phyloP scores from a whole-genome alignment of 1,284 basidiomycete species.

The Sphaerobolus stellatus region DNA sequence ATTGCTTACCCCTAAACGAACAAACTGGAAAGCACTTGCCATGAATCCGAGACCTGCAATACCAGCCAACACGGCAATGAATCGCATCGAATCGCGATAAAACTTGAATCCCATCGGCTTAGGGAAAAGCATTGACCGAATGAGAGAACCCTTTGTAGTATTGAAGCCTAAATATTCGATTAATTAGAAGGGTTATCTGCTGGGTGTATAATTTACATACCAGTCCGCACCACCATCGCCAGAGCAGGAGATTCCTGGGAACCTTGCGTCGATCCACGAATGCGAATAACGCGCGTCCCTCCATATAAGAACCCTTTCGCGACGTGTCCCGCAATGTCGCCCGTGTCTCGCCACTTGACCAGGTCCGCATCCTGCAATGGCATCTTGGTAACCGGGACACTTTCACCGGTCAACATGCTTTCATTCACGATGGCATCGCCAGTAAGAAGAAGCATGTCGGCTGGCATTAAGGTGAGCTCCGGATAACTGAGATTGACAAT shows the following conservation, averaged over 20 bases:
- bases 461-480: slow-evolving; percentile 77
- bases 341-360: slow-evolving; percentile 64
- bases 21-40: slow-evolving; percentile 87
- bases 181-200: background rate
- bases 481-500: slow-evolving; percentile 85
- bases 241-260: slow-evolving; percentile 66
- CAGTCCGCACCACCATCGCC: slow-evolving; percentile 90
- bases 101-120: slow-evolving; percentile 98
- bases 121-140: slow-evolving; percentile 98
- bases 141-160: slow-evolving; percentile 95
- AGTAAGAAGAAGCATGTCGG: slow-evolving; percentile 88
- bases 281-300: slow-evolving; percentile 90
- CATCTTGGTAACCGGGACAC: slow-evolving; percentile 88
- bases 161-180: slow-evolving; percentile 69
- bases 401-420: slow-evolving; percentile 97
- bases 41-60: slow-evolving; percentile 89
- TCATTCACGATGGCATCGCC: slow-evolving; percentile 99
- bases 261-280: slow-evolving; percentile 68
- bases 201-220: slow-evolving; percentile 38
- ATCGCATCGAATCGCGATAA: slow-evolving; percentile 96
- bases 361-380: slow-evolving; percentile 76
- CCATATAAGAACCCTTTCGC: slow-evolving; percentile 89
- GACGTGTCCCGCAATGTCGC: slow-evolving; percentile 68
- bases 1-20: slow-evolving; percentile 85
- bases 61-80: slow-evolving; percentile 88